phyloP scores from a whole-genome alignment of 2,329 filamentous ascomycete genomes.

The Cladosporium sp. region DNA sequence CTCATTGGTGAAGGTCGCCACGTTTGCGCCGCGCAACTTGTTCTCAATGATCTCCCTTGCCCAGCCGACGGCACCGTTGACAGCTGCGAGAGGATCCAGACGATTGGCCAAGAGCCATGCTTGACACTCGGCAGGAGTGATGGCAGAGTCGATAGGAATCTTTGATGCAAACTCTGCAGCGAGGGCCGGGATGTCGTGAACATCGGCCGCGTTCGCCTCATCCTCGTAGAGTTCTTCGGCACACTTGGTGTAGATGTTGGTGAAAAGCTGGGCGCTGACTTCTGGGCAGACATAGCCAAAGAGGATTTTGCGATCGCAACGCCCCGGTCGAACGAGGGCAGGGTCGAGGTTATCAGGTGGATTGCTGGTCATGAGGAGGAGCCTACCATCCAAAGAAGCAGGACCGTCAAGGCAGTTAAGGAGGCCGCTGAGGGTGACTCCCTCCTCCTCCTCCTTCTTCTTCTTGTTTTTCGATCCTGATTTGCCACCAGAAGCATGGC shows the following conservation, averaged over 20 bases:
- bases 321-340: slow-evolving; percentile 66
- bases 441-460: neutral
- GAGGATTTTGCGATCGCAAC: slow-evolving; percentile 59
- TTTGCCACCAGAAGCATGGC: neutral
- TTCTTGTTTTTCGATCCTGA: too few relatives aligned
- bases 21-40: slow-evolving; percentile 3
- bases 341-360: slow-evolving; percentile 66
- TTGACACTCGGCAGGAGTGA: slow-evolving; percentile 49
- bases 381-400: slow-evolving; percentile 68
- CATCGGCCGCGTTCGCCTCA: neutral
- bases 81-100: slow-evolving; percentile 40
- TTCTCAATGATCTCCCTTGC: slow-evolving; percentile 28
- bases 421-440: slow-evolving; percentile 57
- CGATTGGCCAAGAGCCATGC: slow-evolving; percentile 46
- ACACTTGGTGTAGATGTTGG: slow-evolving; percentile 26
- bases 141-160: slow-evolving; percentile 19
- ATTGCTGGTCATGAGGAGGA: slow-evolving; percentile 79
- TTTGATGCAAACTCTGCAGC: neutral
- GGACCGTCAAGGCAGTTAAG: slow-evolving; percentile 79
- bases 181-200: neutral
- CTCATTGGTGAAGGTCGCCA: slow-evolving; percentile 2
- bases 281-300: slow-evolving; percentile 47
- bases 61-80: slow-evolving; percentile 41
- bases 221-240: neutral
- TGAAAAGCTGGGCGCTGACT: slow-evolving; percentile 38